Evolutionary conservation across 2,329 filamentous ascomycete genomes (phyloP).

Genomic region (Epichloe uncinata): DNA sequence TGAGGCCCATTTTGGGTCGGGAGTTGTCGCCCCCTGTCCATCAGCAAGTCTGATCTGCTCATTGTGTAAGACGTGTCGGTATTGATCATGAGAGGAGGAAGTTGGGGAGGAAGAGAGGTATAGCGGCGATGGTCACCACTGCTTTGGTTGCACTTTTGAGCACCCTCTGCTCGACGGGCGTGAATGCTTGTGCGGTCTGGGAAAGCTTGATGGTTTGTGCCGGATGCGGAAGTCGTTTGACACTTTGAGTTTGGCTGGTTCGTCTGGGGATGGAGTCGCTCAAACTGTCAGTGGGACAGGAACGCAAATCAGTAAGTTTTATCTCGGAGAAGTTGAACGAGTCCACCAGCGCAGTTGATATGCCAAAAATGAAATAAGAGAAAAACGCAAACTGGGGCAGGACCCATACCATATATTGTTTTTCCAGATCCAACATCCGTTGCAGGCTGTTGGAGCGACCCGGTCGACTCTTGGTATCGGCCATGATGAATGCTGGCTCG

Average conservation of each 20-base stretch:
- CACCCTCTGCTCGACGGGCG: conserved; percentile 5
- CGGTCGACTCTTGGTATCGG: conserved; percentile 8
- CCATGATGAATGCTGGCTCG: conserved; percentile 3
- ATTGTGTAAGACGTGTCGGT: conserved; percentile 4
- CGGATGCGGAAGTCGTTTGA: neutral
- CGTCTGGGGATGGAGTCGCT: conserved; percentile 8
- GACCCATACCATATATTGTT: conserved; percentile 39
- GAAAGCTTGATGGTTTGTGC: neutral
- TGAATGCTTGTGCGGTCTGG: conserved; percentile 7
- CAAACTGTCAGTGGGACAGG: conserved; percentile 7
- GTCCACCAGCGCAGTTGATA: neutral
- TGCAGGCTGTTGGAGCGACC: conserved; percentile 36
- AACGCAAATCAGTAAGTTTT: conserved; percentile 2
- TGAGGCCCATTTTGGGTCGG: neutral
- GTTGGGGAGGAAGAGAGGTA: conserved; percentile 4
- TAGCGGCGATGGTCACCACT: conserved; percentile 1
- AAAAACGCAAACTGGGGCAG: neutral
- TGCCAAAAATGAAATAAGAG: neutral
- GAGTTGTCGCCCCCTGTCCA: conserved; percentile 5
- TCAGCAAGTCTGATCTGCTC: conserved; percentile 2
- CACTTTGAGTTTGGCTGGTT: conserved; percentile 1
- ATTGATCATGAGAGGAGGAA: conserved; percentile 9
- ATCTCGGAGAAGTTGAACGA: neutral
- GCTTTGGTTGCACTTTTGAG: conserved; percentile 2
- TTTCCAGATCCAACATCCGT: conserved; percentile 47